Percentiles rank a stretch among this genome's conserved stretches.
These are phyloP conservation scores for Kodamaea arcana DNA, from an alignment of 1,139 yeast genomes.

Conservation along the genomic window DNA sequence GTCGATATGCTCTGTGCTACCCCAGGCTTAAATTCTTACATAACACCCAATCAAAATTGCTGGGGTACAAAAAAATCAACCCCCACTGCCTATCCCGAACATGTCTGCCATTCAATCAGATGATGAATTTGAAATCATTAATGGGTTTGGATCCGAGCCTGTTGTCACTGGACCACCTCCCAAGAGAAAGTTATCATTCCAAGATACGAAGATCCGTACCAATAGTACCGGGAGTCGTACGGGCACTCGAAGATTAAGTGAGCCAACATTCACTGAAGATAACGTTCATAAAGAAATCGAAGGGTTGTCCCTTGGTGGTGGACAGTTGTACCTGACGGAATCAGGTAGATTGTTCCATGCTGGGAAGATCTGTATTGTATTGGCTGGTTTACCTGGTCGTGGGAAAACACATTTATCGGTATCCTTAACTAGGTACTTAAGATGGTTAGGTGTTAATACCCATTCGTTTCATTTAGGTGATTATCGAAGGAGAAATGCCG, in stretches of 20 bases:
- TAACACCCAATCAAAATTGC: background rate
- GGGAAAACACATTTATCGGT: constrained; percentile 95
- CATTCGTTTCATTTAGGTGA: constrained; percentile 92
- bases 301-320: constrained; percentile 26
- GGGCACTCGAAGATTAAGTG: constrained; percentile 32
- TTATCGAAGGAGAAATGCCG: constrained; percentile 66
- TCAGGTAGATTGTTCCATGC: constrained; percentile 91
- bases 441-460: constrained; percentile 95
- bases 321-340: constrained; percentile 87
- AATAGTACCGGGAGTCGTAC: constrained; percentile 16
- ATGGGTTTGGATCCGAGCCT: constrained; percentile 41
- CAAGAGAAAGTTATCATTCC: constrained; percentile 4
- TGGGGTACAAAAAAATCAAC: background rate
- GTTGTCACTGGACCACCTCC: constrained; percentile 16
- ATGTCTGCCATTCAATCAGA: constrained; percentile 23
- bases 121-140: constrained; percentile 32
- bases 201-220: constrained; percentile 23
- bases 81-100: background rate
- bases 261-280: constrained; percentile 28
- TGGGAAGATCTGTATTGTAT: constrained; percentile 83
- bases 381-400: constrained; percentile 94
- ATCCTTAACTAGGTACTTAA: constrained; percentile 80
- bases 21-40: too few relatives aligned
- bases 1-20: too few relatives aligned
- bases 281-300: constrained; percentile 54